Percentiles rank a stretch among this genome's conserved stretches.
These are phyloP conservation scores for Blastobotrys buckinghamii DNA, from an alignment of 1,139 yeast species.

Conservation along the genomic window DNA sequence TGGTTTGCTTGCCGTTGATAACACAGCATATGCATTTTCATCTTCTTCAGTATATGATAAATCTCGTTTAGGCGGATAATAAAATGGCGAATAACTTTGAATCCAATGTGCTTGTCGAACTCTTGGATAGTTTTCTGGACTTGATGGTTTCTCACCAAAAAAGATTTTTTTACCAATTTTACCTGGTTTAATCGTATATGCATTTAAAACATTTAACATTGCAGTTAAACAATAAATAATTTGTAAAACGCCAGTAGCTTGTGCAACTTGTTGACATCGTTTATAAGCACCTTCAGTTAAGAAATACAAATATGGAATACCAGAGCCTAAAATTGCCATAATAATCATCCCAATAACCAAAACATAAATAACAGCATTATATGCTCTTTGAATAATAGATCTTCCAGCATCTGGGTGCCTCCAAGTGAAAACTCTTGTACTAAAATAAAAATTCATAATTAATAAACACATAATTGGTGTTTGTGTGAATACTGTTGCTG, in stretches of 20 bases:
- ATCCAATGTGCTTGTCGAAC: constrained; percentile 82
- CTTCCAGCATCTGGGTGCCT: constrained; percentile 75
- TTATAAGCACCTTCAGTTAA: constrained; percentile 42
- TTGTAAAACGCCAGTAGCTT: constrained; percentile 54
- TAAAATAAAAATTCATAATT: constrained; percentile 47
- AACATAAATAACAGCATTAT: constrained; percentile 48
- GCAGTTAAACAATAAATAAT: constrained; percentile 54
- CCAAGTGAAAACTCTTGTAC: constrained; percentile 77
- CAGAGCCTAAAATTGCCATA: constrained; percentile 64
- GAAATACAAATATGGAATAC: constrained; percentile 56
- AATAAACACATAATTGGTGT: constrained; percentile 39
- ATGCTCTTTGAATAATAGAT: constrained; percentile 46
- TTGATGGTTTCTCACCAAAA: constrained; percentile 22
- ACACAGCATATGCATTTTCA: background rate
- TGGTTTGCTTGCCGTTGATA: constrained; percentile 6
- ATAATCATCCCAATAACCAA: constrained; percentile 54
- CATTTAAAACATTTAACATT: constrained; percentile 42
- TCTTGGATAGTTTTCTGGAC: constrained; percentile 24
- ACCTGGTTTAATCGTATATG: constrained; percentile 56
- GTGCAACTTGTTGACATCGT: constrained; percentile 52
- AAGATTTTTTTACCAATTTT: constrained; percentile 35
- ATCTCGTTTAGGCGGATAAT: constrained; percentile 24
- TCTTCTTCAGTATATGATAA: constrained; percentile 12
- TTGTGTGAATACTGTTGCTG: constrained; percentile 54
- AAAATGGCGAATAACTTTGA: constrained; percentile 51